Evolutionary conservation across 805 yeast species (phyloP), one percentile per base, ranked within the genome.

Genomic region (Millerago galiae): DNA sequence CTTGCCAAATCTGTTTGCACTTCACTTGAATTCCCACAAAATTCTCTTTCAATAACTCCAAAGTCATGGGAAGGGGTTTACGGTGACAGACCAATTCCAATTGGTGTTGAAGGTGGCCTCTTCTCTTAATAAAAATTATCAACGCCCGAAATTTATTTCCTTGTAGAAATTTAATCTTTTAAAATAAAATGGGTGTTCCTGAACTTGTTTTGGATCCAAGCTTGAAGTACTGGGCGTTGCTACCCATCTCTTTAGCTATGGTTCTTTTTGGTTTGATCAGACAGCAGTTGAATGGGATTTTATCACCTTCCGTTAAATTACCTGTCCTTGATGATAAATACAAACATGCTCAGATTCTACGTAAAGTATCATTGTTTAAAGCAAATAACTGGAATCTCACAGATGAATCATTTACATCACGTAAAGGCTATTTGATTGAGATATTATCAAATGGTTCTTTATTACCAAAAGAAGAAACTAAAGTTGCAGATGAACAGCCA

Each of bases 221-320:
- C 41, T 69, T 93, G 47, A 82, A 84, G 59, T 75, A 79, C 53
- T 91, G 98, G 97, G 98, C 89, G 26, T 68, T 93, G 14, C 61
- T 88, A 29, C 99, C 99, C 18, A 90, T 93, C 35, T 79, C 95
- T 6, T 58, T 83, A 16, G 95, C 89, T 16, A 89, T 93, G 95
- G 81, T 93, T 10, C 63, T 90, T 43, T 88, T 88, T 5, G 96
- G 96, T 8, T 61, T 91, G 15, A 61, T 88, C 24, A 72, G 96
- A 43, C 81, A 84, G 41, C 78, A 81, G 54, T 70, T 82, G 9
- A 78, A 88, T 33, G 61, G 68, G 13, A 63, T 89, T 21, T 65
- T 88, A 8, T 73, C 75, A 36, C 87, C 39, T 60, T 68, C 28
- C 1, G 78, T 81, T 4, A 81, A 77, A 51, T 65, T 74, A 16